phyloP scores from a whole-genome alignment of 2,329 filamentous ascomycete genomes.

The Beauveria sp. region DNA sequence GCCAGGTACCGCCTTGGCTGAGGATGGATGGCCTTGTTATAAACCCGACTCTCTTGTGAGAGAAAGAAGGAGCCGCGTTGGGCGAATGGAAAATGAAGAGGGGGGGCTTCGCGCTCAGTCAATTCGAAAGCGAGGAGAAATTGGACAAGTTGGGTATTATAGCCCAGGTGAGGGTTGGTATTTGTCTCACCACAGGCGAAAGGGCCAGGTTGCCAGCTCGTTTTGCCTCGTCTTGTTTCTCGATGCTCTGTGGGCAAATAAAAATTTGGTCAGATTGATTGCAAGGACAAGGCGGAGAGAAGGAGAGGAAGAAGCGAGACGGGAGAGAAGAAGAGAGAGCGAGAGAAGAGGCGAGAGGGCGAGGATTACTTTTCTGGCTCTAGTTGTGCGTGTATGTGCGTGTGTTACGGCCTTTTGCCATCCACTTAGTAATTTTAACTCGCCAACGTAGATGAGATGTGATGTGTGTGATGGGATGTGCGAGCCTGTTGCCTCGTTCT shows the following conservation, averaged over 20 bases:
- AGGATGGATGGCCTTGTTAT: background rate
- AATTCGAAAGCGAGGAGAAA: background rate
- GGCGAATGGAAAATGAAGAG: background rate
- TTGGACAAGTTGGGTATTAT: slow-evolving; percentile 3
- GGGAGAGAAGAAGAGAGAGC: background rate
- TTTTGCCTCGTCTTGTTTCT: background rate
- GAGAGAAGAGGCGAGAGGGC: background rate
- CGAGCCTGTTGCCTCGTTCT: too few species aligned
- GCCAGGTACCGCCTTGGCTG: background rate
- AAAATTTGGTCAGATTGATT: background rate
- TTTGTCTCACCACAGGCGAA: background rate
- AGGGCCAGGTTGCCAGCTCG: background rate
- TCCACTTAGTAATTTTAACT: background rate
- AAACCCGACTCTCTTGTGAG: background rate
- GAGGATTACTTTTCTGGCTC: background rate
- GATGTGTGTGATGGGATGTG: background rate
- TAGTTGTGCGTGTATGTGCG: background rate
- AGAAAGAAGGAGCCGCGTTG: background rate
- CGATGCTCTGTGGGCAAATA: background rate
- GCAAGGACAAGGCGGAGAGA: background rate
- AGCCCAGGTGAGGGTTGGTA: background rate
- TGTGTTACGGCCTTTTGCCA: background rate
- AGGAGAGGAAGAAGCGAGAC: slow-evolving; percentile 3
- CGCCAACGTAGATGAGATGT: background rate
- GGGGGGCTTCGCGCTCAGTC: background rate